These are phyloP conservation scores for Psilocybe sp. DNA, from an alignment of 768 basidiomycete species.

Conservation along the genomic window DNA sequence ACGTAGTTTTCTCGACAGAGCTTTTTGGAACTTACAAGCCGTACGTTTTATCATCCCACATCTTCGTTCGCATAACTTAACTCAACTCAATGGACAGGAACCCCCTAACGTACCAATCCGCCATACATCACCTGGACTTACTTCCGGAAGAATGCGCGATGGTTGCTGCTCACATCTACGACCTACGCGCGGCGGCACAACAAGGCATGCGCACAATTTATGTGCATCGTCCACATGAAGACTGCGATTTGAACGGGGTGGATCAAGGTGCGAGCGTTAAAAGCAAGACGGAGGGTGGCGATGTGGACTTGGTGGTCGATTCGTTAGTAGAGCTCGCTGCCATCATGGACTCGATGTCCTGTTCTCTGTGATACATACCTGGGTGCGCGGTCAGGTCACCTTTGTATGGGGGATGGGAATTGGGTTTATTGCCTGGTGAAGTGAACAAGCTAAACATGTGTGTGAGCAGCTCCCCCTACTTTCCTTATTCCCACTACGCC, in stretches of 20 bases:
- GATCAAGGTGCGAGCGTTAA: slow-evolving; percentile 24
- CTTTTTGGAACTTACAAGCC: slow-evolving; percentile 65
- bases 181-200: slow-evolving; percentile 50
- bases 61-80: no score
- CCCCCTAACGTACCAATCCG: slow-evolving; percentile 48
- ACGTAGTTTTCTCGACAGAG: slow-evolving; percentile 57
- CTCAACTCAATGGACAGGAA: slow-evolving; percentile 29
- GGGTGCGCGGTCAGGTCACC: no score
- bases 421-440: no score
- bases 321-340: slow-evolving; percentile 47
- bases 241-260: slow-evolving; percentile 13
- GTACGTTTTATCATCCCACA: slow-evolving; percentile 24
- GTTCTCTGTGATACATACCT: no score
- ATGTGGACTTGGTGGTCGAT: slow-evolving; percentile 54
- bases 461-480: no score
- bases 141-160: slow-evolving; percentile 52
- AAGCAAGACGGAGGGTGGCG: slow-evolving; percentile 51
- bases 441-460: no score
- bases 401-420: no score
- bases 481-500: no score
- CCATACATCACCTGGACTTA: slow-evolving; percentile 46
- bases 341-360: no score
- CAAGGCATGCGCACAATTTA: slow-evolving; percentile 61
- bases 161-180: slow-evolving; percentile 63
- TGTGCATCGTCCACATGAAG: slow-evolving; percentile 49